Base-by-base conservation (phyloP, 2,329 filamentous ascomycete species). In the Alternaria conjuncta region DNA sequence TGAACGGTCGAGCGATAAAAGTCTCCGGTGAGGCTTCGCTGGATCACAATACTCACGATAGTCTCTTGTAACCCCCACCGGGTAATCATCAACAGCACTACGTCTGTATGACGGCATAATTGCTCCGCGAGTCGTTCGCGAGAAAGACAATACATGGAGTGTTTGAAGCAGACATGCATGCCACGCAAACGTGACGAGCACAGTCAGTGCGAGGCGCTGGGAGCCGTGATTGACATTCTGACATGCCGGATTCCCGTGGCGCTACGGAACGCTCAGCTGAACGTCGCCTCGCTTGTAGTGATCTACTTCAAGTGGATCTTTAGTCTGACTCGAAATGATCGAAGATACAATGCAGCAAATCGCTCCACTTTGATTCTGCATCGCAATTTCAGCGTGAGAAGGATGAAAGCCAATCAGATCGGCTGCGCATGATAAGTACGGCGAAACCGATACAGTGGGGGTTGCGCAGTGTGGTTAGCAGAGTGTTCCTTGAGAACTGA, bases 361-460 rank as follows among this genome's bases (percentile, higher is more conserved):
- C n/a, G 25, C 15, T 50, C 47, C 26, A 50, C 26, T 20, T 51
- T n/a, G 18, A 32, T 36, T 18, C 18, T 51, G 28, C 49, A 51
- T 23, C 13, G 11, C 49, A 51, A 36, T 51, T 36, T 51, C 28
- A 23, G 21, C n/a, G 15, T 3, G 18, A n/a, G 3, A 21, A 51
- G 26, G 8, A 32, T 9, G 49, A 32, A 51, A 51, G 18, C 28
- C 28, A 51, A 36, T 51, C 28, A 57, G 15, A 41, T 41, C 36
- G 36, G n/a, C 36, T 41, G 43, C 28, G 23, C 41, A 26, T 23
- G 54, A 13, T 5, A 25, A 26, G 26, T 6, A 41, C 28, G 43
- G 54, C 32, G 18, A 49, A 49, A 13, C 51, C 51, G 58, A 47
- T 4, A 25, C 25, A 58, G 47, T 50, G 55, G 60, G 55, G 55